These are phyloP conservation scores for Lichina pygmaea DNA, from an alignment of 495 filamentous ascomycete species.

Conservation along the genomic window DNA sequence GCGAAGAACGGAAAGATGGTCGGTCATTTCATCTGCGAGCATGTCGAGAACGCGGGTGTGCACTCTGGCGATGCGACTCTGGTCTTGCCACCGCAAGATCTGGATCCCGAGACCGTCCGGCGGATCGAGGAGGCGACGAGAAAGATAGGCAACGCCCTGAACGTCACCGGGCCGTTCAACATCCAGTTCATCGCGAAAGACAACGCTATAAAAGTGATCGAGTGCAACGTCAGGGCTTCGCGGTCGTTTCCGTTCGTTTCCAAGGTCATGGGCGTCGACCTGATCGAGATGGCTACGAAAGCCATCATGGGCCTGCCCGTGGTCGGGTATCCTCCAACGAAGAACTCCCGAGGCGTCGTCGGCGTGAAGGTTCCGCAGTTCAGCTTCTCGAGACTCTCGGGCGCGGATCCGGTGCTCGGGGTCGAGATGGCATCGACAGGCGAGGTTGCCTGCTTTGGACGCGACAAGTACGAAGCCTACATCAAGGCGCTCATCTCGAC, in stretches of 20 bases:
- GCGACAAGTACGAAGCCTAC: conserved; percentile 92
- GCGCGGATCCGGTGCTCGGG: conserved; percentile 85
- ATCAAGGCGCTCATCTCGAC: conserved; percentile 87
- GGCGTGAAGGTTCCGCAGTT: conserved; percentile 98
- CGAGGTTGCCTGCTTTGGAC: conserved; percentile 89
- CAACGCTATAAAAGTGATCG: conserved; percentile 98
- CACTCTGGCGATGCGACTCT: conserved; percentile 93
- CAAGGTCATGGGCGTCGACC: conserved; percentile 93
- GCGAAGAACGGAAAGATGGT: conserved; percentile 67
- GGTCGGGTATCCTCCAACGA: conserved; percentile 48
- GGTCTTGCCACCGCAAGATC: conserved; percentile 82
- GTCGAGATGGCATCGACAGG: conserved; percentile 99
- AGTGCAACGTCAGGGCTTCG: conserved; percentile 92
- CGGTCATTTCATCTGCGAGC: conserved; percentile 84
- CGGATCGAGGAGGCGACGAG: conserved; percentile 84
- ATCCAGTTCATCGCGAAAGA: conserved; percentile 99
- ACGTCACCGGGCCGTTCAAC: conserved; percentile 92
- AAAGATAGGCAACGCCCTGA: conserved; percentile 84
- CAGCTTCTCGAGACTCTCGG: conserved; percentile 88
- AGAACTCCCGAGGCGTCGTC: conserved; percentile 56
- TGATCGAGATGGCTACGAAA: conserved; percentile 97
- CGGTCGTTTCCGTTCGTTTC: conserved; percentile 95
- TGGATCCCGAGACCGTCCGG: conserved; percentile 64
- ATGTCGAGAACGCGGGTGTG: conserved; percentile 91
- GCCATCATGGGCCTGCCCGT: conserved; percentile 77